Base-by-base conservation (phyloP, 1,139 yeast species). In the Geotrichum siamense region DNA sequence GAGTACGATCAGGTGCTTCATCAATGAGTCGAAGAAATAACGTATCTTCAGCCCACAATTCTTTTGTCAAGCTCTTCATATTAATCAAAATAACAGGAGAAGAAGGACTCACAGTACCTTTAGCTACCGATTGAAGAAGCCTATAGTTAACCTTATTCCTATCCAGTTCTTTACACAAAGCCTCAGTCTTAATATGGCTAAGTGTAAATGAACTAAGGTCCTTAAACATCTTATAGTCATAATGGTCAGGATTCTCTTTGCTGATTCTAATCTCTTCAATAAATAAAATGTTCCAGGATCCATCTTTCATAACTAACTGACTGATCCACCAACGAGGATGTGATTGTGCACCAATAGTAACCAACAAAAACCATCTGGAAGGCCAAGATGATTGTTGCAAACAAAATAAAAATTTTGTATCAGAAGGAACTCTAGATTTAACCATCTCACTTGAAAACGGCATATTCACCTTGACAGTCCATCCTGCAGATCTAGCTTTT, bases 311-410 rank as follows among this genome's bases (percentile, higher is more conserved):
- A 23, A 55, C 52, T 31, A 61, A 48, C 39, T 59, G 58, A 39
- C 60, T 54, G 23, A 61, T 54, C 53, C 55, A 60, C 64, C 65
- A 61, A 15, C 48, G 47, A 1, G 63, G 62, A 19, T 28, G 48
- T 30, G 47, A 52, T 19, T 44, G 39, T 19, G 52, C 51, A n/a
- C 53, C 51, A 5, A 63, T 43, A 0, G 61, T 54, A 1, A 61
- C 65, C 3, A 63, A 51, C 19, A 65, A 48, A 44, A 58, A 64
- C 68, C 69, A 66, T 13, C 60, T 57, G 1, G 50, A 48, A 0
- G 67, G 56, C 68, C 67, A 62, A 5, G 48, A 45, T 1, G 63
- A 56, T 36, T 54, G 56, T 12, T 67, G 51, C 30, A 65, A 48
- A 17, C 59, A 61, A 30, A 64, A 56, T 8, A 62, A 53, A 3